These are phyloP conservation scores for Brassica napus DNA, from an alignment of 345 rosid species.

Conservation along the genomic window Da-Ae NC_063448.1:8571001-8571500, in stretches of 20 bases:
- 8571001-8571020: constrained; percentile 45
- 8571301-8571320: not conserved
- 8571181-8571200: constrained; percentile 59
- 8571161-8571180: constrained; percentile 67
- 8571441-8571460: not conserved
- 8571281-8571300: not conserved
- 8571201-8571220: constrained; percentile 75
- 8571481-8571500: constrained; percentile 23
- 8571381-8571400: not conserved
- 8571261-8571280: constrained; percentile 32
- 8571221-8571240: constrained; percentile 46
- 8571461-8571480: constrained; percentile 20
- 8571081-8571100: constrained; percentile 50
- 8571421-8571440: not conserved
- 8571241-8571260: not conserved
- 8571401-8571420: not conserved
- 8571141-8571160: constrained; percentile 74
- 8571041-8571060: constrained; percentile 39
- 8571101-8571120: constrained; percentile 85
- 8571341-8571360: not conserved
- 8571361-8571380: not conserved
- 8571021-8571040: constrained; percentile 48
- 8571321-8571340: not conserved
- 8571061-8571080: constrained; percentile 9
- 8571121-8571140: constrained; percentile 71